Percentiles rank a stretch among this genome's conserved stretches.
phyloP scores from a whole-genome alignment of 108 stramenopile genomes.

The Skeletonema potamos region DNA sequence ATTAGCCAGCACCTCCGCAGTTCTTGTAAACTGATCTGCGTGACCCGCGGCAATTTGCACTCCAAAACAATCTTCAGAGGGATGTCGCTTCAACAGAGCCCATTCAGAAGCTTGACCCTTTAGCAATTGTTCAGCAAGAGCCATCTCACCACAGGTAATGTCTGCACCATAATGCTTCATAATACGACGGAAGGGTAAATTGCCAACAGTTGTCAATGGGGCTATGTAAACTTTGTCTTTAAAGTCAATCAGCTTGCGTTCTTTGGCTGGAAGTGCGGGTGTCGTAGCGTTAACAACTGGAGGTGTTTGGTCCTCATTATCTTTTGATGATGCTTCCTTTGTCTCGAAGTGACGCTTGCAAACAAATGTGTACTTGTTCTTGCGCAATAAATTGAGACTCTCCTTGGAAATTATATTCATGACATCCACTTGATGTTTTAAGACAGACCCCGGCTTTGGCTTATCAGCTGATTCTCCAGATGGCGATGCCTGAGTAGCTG shows the following conservation, averaged over 20 bases:
- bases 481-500: not conserved
- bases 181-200: conserved; percentile 96
- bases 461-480: not conserved
- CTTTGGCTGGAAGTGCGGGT: conserved; percentile 58
- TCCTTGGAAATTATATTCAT: conserved; percentile 62
- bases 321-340: conserved; percentile 34
- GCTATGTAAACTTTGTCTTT: conserved; percentile 96
- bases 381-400: conserved; percentile 62
- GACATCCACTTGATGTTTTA: conserved; percentile 29
- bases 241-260: conserved; percentile 88
- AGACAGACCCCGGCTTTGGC: conserved; percentile 1
- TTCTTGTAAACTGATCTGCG: conserved; percentile 86
- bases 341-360: conserved; percentile 62
- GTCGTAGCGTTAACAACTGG: not conserved
- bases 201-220: conserved; percentile 98
- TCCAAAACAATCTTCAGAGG: conserved; percentile 94
- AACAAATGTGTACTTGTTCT: conserved; percentile 81
- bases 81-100: conserved; percentile 93
- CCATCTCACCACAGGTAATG: conserved; percentile 99
- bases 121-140: conserved; percentile 80
- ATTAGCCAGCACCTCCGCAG: conserved; percentile 70
- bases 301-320: conserved; percentile 11
- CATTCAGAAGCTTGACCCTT: conserved; percentile 90
- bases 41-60: conserved; percentile 93
- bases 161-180: conserved; percentile 96